Base-by-base conservation (phyloP, 768 basidiomycete genomes). In the Boletus sp. region DNA sequence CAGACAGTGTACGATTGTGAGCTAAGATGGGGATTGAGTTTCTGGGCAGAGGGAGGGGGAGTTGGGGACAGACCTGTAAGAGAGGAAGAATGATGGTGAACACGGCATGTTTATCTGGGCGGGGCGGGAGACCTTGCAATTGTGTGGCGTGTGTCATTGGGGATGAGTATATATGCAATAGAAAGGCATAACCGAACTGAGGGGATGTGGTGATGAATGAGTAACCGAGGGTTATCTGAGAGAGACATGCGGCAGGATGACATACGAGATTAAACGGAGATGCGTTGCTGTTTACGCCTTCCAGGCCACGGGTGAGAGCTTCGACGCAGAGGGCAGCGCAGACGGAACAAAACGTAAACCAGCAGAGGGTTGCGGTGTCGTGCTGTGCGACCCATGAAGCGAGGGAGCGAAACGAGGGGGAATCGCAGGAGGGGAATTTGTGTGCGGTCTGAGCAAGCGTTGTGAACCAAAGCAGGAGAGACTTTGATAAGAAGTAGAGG, bases 151-250 rank as follows among this genome's bases (percentile, higher is more conserved):
- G 85, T 6, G 84, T 79, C 38, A 83, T 62, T 0, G 86, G 84
- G 2, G 84, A 83, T 0, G 86, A 81, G 71, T 89, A 90, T 8
- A 88, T 78, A 57, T 90, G 84, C 19, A 91, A 70, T 32, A 89
- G 75, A 67, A 90, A 89, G 1, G 87, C 83, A 60, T 90, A 91
- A 21, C 85, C 87, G 57, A 90, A 82, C 88, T 89, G 58, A 30
- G 19, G 10, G 52, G 21, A 1, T 19, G 44, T 9, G 45, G 17
- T 7, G 17, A 17, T 23, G 17, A 7, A 14, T 46, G 29, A 51
- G 35, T 44, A 25, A 14, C 21, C 39, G 35, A 38, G 19, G 35
- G 21, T 47, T 44, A 53, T 46, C 40, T 11, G 27, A 11, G 25
- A 39, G 15, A 39, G 23, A 21, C 52, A 55, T 27, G 57, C 19